Conservation (phyloP, 2,329 filamentous ascomycete species). For the Clonostachys sp. region DNA sequence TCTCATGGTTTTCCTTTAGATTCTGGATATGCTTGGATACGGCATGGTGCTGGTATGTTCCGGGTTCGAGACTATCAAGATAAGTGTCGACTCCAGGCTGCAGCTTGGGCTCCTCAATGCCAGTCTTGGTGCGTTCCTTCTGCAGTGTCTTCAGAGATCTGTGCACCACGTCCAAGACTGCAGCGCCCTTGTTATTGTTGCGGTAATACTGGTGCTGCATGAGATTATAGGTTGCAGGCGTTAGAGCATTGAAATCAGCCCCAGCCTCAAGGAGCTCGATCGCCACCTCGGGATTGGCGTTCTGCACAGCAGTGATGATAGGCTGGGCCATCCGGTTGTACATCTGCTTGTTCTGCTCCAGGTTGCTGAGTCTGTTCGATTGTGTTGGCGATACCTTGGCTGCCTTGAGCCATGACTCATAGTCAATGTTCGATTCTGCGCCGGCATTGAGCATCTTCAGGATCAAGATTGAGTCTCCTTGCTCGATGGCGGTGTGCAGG, state of each 20-base stretch:
- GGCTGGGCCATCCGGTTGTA: slow-evolving; percentile 59
- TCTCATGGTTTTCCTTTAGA: slow-evolving; percentile 21
- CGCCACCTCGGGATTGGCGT: slow-evolving; percentile 37
- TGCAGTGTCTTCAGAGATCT: slow-evolving; percentile 30
- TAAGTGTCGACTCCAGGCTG: slow-evolving; percentile 44
- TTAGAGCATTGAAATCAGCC: slow-evolving; percentile 60
- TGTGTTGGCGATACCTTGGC: slow-evolving; percentile 38
- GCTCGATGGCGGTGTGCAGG: slow-evolving; percentile 54
- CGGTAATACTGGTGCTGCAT: slow-evolving; percentile 23
- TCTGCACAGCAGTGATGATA: slow-evolving; percentile 54
- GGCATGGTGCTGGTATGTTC: slow-evolving; percentile 57
- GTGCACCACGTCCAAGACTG: slow-evolving; percentile 58
- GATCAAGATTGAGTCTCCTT: slow-evolving; percentile 46
- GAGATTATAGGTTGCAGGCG: slow-evolving; percentile 26
- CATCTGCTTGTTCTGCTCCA: slow-evolving; percentile 40
- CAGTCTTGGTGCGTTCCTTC: slow-evolving; percentile 27
- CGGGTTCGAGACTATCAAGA: slow-evolving; percentile 40
- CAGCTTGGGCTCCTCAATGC: slow-evolving; percentile 11
- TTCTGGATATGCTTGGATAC: slow-evolving; percentile 30
- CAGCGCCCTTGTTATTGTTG: slow-evolving; percentile 30
- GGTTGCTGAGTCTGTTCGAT: slow-evolving; percentile 18
- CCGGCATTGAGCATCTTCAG: slow-evolving; percentile 60
- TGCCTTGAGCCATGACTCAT: slow-evolving; percentile 59
- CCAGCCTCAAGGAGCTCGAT: slow-evolving; percentile 57
- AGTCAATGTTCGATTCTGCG: slow-evolving; percentile 54